Evolutionary conservation across 352 stramenopile species (phyloP), one percentile per base, ranked within the genome.

Genomic region (Phytophthora fragariaefolia): DNA sequence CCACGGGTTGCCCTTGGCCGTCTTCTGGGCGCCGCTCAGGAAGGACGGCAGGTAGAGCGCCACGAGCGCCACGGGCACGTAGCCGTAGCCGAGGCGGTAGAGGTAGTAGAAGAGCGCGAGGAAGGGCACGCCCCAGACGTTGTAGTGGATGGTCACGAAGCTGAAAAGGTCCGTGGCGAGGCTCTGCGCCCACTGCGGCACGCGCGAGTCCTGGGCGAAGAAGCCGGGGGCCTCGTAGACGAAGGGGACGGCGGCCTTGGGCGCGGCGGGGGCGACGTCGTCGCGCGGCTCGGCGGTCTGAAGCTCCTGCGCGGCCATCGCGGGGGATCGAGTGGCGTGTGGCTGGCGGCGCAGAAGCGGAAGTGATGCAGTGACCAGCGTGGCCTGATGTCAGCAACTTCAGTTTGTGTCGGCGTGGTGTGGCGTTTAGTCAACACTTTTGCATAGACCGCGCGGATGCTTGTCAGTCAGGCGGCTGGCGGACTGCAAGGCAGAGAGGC

Each of bases 61-160:
- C 12, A 91, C 63, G 1, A 90, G 58, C 22, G 80, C 85, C 20
- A 86, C 58, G n/a, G 76, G 73, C 1, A 90, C 45, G 22, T 87
- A 65, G 7, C 72, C 71, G 51, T 93, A 89, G 23, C 80, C 82
- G 28, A 72, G 80, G 26, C 66, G 53, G 71, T 88, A 79, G 26
- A 93, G 69, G 38, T 84, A 90, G 68, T 89, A 89, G 63, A 90
- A 84, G 32, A 91, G 56, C 47, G 73, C 69, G 24, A 80, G 23
- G 36, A 84, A 80, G 0, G 78, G 75, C n/a, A 79, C 51, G 18
- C 68, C 58, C 80, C 81, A 93, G 24, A 90, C 51, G 62, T 90
- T 90, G 79, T 93, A 93, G 68, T 93, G 85, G 73, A 91, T 87
- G 55, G 70, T 78, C 34, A 87, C 65, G 62, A 91, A 88, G 67